Evolutionary conservation across 768 basidiomycete genomes (phyloP).

Genomic region (Pleurotus tuoliensis): DNA sequence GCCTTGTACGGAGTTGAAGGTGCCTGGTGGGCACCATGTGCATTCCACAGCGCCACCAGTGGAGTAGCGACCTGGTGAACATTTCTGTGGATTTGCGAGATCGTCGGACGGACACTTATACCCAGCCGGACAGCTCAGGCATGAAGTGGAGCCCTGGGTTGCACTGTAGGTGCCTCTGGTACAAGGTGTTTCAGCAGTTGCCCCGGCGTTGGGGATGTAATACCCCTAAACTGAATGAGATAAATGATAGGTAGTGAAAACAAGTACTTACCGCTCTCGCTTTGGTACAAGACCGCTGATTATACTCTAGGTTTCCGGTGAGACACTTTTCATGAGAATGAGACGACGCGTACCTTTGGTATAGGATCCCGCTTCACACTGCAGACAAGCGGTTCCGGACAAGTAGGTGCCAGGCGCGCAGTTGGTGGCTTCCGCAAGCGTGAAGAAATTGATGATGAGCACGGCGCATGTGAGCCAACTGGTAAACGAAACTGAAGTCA

Average conservation of each 20-base stretch:
- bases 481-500: no score
- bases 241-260: neutral
- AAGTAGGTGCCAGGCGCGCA: neutral
- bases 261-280: neutral
- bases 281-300: neutral
- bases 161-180: slow-evolving; percentile 13
- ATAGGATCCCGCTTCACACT: neutral
- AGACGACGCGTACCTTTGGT: neutral
- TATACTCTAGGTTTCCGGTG: neutral
- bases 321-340: no score
- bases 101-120: slow-evolving; percentile 18
- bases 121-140: slow-evolving; percentile 15
- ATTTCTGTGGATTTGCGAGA: slow-evolving; percentile 17
- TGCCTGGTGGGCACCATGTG: slow-evolving; percentile 18
- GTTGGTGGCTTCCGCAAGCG: neutral
- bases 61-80: slow-evolving; percentile 23
- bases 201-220: slow-evolving; percentile 14
- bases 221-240: slow-evolving; percentile 13
- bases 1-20: slow-evolving; percentile 22
- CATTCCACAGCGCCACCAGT: slow-evolving; percentile 17
- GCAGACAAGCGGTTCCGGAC: neutral
- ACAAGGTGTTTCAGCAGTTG: slow-evolving; percentile 18
- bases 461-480: no score
- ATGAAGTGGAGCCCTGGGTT: slow-evolving; percentile 8
- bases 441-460: neutral